Base-by-base conservation (phyloP, 2,329 filamentous ascomycete genomes). In the Basipetospora chlamydospora region DNA sequence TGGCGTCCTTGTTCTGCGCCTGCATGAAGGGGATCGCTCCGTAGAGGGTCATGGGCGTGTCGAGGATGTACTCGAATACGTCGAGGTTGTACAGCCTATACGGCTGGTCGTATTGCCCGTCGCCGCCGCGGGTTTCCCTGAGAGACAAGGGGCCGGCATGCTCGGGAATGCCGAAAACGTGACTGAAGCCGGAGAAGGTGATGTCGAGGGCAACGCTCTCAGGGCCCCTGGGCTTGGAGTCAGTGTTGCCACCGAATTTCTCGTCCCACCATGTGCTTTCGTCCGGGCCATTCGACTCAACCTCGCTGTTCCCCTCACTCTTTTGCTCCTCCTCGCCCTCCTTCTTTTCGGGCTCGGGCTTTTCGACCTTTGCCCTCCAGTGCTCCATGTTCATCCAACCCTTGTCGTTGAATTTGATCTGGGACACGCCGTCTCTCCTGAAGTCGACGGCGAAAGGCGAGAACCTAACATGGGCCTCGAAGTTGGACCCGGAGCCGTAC, bases 201-300 rank as follows among this genome's bases (percentile, higher is more conserved):
- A 98, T 88, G 52, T 98, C 90, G 40, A 98, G 60, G 11, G 74
- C 86, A 30, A 98, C 68, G 52, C 87, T 90, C 58, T 98, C 90
- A 0, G 90, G 90, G 1, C 90, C 90, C 49, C 77, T 77, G n/a
- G 90, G 88, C 59, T 98, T 98, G 5, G 79, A 74, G 56, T 98
- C 90, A 0, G 87, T 96, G 55, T 90, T 93, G 42, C 88, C 87
- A 44, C 88, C 88, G 56, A 98, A 98, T 1, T 71, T 74, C 62
- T 98, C 90, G 6, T 98, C 90, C 90, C 90, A 98, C 85, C 86
- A 95, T 3, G 87, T 95, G 58, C 78, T 81, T 53, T 95, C 82
- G 45, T 90, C 82, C 44, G 80, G 73, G 11, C 64, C 67, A 9
- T 57, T 54, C 10, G 59, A 54, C 32, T 21, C 2, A 15, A 13